Conservation (phyloP, 1,139 yeast genomes). For the Hanseniaspora sp. region DNA sequence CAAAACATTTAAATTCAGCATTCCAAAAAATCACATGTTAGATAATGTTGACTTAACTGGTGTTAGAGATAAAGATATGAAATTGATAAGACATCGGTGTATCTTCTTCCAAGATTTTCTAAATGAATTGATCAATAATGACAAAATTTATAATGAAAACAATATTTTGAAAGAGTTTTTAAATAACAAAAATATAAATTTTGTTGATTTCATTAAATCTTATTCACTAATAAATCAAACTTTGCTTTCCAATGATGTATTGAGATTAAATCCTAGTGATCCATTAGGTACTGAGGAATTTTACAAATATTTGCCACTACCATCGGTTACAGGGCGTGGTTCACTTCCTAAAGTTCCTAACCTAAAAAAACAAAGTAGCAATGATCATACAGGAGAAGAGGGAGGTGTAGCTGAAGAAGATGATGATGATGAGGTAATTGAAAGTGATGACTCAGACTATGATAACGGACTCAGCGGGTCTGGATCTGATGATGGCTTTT, state of each 20-base stretch:
- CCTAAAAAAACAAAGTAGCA: background rate
- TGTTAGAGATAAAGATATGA: constrained; percentile 27
- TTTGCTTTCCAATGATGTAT: constrained; percentile 1
- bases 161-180: constrained; percentile 7
- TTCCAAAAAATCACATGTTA: constrained; percentile 26
- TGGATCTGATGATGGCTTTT: background rate
- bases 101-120: constrained; percentile 8
- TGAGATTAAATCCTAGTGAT: constrained; percentile 9
- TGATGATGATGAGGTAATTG: background rate
- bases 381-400: background rate
- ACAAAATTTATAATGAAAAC: background rate
- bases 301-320: constrained; percentile 9
- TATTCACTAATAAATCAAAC: constrained; percentile 3
- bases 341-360: background rate
- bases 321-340: background rate
- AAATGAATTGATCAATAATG: background rate
- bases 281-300: constrained; percentile 7
- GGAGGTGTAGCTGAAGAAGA: background rate
- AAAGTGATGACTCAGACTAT: background rate
- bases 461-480: background rate
- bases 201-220: constrained; percentile 4
- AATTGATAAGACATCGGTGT: constrained; percentile 28
- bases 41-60: constrained; percentile 3
- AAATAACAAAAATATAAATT: background rate
- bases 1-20: constrained; percentile 47